Conservation (phyloP, 139 green algal genomes). For the Deuterostichococcus epilithicus region DNA sequence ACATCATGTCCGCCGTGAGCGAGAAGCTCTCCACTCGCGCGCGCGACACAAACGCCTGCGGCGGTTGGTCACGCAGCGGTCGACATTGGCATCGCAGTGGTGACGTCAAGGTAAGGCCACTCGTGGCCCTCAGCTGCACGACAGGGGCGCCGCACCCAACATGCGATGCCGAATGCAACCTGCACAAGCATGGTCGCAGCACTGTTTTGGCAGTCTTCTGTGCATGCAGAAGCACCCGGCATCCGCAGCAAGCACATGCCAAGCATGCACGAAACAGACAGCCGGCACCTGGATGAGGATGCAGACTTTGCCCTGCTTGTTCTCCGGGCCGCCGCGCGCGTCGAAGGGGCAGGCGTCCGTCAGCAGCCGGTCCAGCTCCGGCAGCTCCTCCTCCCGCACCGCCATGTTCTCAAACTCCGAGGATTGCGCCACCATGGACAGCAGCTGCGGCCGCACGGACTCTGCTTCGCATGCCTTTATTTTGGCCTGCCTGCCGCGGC, state of each 20-base stretch:
- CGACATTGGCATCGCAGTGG: too few species aligned
- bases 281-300: constrained; percentile 73
- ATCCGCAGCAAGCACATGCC: neutral
- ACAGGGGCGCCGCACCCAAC: neutral
- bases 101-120: too few species aligned
- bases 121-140: neutral
- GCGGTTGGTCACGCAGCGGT: neutral
- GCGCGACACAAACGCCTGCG: constrained; percentile 82
- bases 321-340: constrained; percentile 75
- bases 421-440: constrained; percentile 79
- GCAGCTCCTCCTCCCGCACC: constrained; percentile 93
- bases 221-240: neutral
- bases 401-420: constrained; percentile 95
- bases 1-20: constrained; percentile 91
- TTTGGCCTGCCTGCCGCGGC: too few species aligned
- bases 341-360: constrained; percentile 56
- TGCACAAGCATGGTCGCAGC: neutral
- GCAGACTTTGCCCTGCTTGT: constrained; percentile 87
- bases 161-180: neutral
- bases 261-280: neutral
- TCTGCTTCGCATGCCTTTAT: too few species aligned
- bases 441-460: constrained; percentile 32
- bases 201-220: neutral
- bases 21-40: constrained; percentile 82
- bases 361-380: constrained; percentile 80